phyloP scores from a whole-genome alignment of 495 filamentous ascomycete genomes.

The Annulohypoxylon nitens region DNA sequence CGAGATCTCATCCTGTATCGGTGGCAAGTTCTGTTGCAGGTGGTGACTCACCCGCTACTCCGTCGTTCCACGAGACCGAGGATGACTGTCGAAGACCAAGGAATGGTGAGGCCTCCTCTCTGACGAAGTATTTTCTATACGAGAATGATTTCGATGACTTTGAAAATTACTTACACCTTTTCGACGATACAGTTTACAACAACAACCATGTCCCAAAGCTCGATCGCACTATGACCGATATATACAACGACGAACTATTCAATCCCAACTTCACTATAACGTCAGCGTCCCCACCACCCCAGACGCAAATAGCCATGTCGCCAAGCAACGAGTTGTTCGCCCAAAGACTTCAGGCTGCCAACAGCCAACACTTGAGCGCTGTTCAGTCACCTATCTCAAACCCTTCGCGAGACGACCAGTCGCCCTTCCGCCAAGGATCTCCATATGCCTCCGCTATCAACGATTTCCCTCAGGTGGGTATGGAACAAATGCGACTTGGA shows the following conservation, averaged over 20 bases:
- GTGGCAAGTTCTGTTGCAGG: constrained; percentile 63
- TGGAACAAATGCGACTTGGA: constrained; percentile 61
- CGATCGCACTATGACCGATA: constrained; percentile 86
- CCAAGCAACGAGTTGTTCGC: constrained; percentile 75
- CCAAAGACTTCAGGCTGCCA: constrained; percentile 82
- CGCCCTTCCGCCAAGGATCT: constrained; percentile 85
- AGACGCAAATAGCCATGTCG: constrained; percentile 63
- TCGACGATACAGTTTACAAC: constrained; percentile 64
- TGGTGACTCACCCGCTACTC: constrained; percentile 69
- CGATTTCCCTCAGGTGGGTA: constrained; percentile 55
- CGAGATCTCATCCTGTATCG: constrained; percentile 59
- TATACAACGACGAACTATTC: constrained; percentile 88
- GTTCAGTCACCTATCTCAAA: constrained; percentile 61
- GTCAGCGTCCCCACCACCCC: constrained; percentile 61
- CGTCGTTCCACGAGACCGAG: constrained; percentile 60
- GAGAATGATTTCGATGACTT: constrained; percentile 68
- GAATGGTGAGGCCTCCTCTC: constrained; percentile 60
- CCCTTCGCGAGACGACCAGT: constrained; percentile 73
- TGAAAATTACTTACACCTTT: constrained; percentile 57
- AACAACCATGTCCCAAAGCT: constrained; percentile 78
- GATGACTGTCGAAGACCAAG: constrained; percentile 60
- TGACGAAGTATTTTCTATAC: constrained; percentile 55
- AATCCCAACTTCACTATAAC: constrained; percentile 72
- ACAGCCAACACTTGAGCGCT: constrained; percentile 76
- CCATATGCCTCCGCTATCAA: constrained; percentile 69